Base-by-base conservation (phyloP, 768 basidiomycete species). In the Termitomyces sp. region DNA sequence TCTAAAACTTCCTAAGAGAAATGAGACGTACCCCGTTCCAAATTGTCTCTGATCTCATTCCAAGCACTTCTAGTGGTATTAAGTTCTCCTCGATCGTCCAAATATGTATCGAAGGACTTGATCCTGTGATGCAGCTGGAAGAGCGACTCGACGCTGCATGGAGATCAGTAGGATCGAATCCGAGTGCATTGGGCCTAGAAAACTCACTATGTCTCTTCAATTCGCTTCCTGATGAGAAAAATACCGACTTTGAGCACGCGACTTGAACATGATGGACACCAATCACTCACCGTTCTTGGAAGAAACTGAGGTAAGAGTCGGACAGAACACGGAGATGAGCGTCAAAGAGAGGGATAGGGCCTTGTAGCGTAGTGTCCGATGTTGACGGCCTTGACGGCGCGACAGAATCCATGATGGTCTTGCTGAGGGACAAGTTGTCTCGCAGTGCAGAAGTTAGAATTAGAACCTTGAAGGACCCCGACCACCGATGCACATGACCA, bases 141-240 rank as follows among this genome's bases (percentile, higher is more conserved):
- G 14, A 97, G 76, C 11, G 86, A 84, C 4, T 90, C 89, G 61
- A 92, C 79, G 64, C 91, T 94, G 62, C 28, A 63, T 7, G 34
- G 46, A 48, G 55, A 47, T 59, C 55, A 32, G 53, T 39, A 49
- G 50, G 34, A 40, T 57, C 27, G n/a, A 49, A 39, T 14, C 30
- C 35, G 30, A 12, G 44, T 10, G 42, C 34, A 40, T 14, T 37
- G 48, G 45, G 45, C 25, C 40, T 30, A 41, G 14, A 25, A 3
- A 34, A 73, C 86, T 67, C 66, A 94, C 91, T 95, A 95, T 55
- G 72, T 69, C 64, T 95, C 93, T 69, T 97, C 94, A 54, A 94
- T 89, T 42, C 82, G 82, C 68, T 84, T 86, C 67, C 92, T 93
- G 66, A 32, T 91, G 66, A 25, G 61, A 50, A 48, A 55, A 67